A percentile compares a stretch with the other conserved stretches of the same genome.
Evolutionary conservation across 352 stramenopile genomes (phyloP).

Genomic region (Phytophthora citrophthora): DNA sequence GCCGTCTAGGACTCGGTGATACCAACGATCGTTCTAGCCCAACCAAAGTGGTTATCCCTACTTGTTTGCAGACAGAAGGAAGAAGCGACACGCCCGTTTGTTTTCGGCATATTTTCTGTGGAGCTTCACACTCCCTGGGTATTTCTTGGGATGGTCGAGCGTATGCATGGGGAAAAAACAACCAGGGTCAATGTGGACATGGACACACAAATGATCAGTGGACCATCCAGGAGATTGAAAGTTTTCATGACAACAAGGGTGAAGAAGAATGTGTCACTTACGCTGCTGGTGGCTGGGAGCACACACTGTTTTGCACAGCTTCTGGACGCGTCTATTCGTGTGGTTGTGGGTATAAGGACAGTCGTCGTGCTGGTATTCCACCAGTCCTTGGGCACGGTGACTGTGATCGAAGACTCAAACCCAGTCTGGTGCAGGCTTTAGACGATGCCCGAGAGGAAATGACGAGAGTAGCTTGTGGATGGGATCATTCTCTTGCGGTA

Average conservation of each 20-base stretch:
- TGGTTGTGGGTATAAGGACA: conserved; percentile 88
- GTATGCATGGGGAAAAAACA: conserved; percentile 87
- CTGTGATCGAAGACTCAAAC: conserved; percentile 68
- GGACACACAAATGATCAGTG: conserved; percentile 80
- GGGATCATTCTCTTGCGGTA: conserved; percentile 85
- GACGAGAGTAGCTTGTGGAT: conserved; percentile 70
- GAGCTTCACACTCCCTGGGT: conserved; percentile 79
- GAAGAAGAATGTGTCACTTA: conserved; percentile 54
- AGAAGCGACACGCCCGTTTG: not conserved
- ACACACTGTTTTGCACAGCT: conserved; percentile 74
- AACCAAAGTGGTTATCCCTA: conserved; percentile 34
- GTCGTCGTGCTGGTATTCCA: conserved; percentile 73
- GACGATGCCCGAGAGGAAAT: conserved; percentile 67
- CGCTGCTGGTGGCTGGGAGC: conserved; percentile 80
- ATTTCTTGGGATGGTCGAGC: conserved; percentile 57
- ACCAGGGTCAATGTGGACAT: conserved; percentile 85
- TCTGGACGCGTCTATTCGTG: conserved; percentile 76
- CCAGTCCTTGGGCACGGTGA: conserved; percentile 83
- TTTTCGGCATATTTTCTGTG: conserved; percentile 66
- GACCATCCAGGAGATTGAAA: conserved; percentile 56
- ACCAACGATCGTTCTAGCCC: conserved; percentile 71
- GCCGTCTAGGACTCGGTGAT: conserved; percentile 80
- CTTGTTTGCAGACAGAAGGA: not conserved
- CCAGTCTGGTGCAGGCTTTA: conserved; percentile 57
- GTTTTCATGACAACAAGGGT: conserved; percentile 56